Evolutionary conservation across 139 green algal species (phyloP).

Genomic region (Ostreobium quekettii): DNA sequence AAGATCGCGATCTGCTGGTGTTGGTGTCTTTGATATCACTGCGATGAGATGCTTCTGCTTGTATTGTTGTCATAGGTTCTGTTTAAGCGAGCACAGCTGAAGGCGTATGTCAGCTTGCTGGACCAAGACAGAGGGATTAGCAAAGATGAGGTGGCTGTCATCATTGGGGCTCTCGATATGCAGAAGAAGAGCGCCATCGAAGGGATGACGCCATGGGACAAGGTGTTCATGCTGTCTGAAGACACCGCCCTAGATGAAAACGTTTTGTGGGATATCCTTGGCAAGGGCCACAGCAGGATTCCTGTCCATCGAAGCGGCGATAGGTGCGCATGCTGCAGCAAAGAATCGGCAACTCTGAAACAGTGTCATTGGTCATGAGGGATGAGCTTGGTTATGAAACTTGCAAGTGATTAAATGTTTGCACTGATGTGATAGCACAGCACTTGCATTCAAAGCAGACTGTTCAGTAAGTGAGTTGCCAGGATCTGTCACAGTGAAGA

Average conservation of each 20-base stretch:
- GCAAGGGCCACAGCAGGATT: slow-evolving; percentile 67
- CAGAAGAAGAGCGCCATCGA: slow-evolving; percentile 66
- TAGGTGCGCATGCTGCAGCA: neutral
- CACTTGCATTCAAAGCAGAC: neutral
- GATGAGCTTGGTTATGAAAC: no score
- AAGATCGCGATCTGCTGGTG: no score
- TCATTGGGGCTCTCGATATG: slow-evolving; percentile 78
- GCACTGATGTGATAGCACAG: neutral
- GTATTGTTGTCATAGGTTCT: no score
- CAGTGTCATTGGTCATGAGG: neutral
- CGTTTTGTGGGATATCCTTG: slow-evolving; percentile 52
- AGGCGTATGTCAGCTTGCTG: slow-evolving; percentile 84
- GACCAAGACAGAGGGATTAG: slow-evolving; percentile 47
- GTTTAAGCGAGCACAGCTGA: slow-evolving; percentile 73
- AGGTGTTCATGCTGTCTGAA: slow-evolving; percentile 74
- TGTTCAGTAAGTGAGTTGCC: neutral
- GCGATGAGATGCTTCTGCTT: no score
- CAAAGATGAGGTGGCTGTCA: slow-evolving; percentile 47
- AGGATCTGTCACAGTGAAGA: neutral
- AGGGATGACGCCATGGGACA: slow-evolving; percentile 84
- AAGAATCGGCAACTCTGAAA: neutral
- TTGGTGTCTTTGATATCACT: no score
- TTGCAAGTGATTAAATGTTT: neutral
- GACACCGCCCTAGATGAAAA: slow-evolving; percentile 52
- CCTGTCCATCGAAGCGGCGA: slow-evolving; percentile 56